Percentiles rank a stretch among this genome's conserved stretches.
phyloP scores from a whole-genome alignment of 331 rosid genomes.

The Pyracantha coccinea region DNA sequence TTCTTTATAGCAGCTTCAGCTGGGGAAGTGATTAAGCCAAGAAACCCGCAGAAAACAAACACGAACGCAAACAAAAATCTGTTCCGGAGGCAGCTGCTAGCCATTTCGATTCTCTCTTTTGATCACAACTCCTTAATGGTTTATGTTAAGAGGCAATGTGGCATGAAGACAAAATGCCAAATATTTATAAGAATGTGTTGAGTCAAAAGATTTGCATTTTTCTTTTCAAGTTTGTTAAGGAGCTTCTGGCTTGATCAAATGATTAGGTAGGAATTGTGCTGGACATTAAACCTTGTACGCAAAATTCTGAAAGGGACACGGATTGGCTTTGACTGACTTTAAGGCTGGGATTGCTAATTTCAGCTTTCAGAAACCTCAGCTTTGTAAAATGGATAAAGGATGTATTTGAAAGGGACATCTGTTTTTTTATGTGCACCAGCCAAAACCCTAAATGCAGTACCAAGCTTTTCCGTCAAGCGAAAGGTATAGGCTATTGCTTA shows the following conservation, averaged over 20 bases:
- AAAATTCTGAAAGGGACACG: constrained; percentile 39
- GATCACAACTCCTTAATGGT: background rate
- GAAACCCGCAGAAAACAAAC: constrained; percentile 21
- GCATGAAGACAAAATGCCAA: constrained; percentile 7
- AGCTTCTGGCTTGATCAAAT: constrained; percentile 3
- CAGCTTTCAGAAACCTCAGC: background rate
- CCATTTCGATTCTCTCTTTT: constrained; percentile 27
- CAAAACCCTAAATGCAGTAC: constrained; percentile 6
- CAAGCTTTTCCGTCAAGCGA: constrained; percentile 49
- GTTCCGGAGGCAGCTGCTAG: constrained; percentile 16
- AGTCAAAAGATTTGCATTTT: constrained; percentile 9
- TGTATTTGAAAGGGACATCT: too few species aligned
- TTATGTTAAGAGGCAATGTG: constrained; percentile 11
- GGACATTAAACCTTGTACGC: constrained; percentile 46
- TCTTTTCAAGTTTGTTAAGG: constrained; percentile 25
- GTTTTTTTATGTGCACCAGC: constrained; percentile 20
- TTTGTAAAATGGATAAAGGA: background rate
- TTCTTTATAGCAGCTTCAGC: constrained; percentile 66
- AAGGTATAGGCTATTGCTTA: constrained; percentile 18
- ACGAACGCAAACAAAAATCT: constrained; percentile 5
- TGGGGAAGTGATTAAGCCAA: constrained; percentile 38
- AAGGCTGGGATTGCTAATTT: too few species aligned
- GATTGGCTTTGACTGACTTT: constrained; percentile 24
- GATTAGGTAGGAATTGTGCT: constrained; percentile 27
- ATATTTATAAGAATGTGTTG: constrained; percentile 30